A percentile compares a stretch with the other conserved stretches of the same genome.
These are phyloP conservation scores for Aspergillus sp. DNA, from an alignment of 2,329 filamentous ascomycete species.

Conservation along the genomic window DNA sequence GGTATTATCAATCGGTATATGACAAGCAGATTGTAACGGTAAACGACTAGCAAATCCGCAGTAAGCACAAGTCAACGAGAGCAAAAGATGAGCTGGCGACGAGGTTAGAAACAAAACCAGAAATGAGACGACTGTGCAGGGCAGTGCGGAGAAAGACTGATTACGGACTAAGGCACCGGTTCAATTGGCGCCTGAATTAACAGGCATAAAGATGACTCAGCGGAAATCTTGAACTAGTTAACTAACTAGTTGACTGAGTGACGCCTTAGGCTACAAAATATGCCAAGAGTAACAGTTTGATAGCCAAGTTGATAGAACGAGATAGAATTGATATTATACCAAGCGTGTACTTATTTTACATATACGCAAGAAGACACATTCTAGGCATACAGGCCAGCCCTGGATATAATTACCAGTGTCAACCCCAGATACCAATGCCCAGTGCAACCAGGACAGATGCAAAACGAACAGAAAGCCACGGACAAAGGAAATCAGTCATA, in stretches of 20 bases:
- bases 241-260: no score
- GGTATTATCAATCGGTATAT: slow-evolving; percentile 12
- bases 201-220: slow-evolving; percentile 17
- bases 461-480: slow-evolving; percentile 12
- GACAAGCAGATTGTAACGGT: neutral
- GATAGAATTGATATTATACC: slow-evolving; percentile 16
- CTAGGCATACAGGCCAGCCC: slow-evolving; percentile 28
- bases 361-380: slow-evolving; percentile 20
- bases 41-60: neutral
- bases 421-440: slow-evolving; percentile 21
- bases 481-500: slow-evolving; percentile 28
- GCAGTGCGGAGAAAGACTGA: slow-evolving; percentile 21
- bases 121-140: neutral
- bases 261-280: no score
- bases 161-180: slow-evolving; percentile 5
- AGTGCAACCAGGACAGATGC: slow-evolving; percentile 22
- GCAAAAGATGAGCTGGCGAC: neutral
- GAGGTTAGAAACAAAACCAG: slow-evolving; percentile 9
- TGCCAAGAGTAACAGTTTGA: no score
- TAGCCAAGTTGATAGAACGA: neutral
- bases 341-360: slow-evolving; percentile 26
- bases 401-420: slow-evolving; percentile 14
- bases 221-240: neutral
- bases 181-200: slow-evolving; percentile 11
- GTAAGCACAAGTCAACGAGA: slow-evolving; percentile 8